Percentiles rank a stretch among this genome's conserved stretches.
phyloP scores from a whole-genome alignment of 1,284 basidiomycete genomes.

The Pascua guehoae region DNA sequence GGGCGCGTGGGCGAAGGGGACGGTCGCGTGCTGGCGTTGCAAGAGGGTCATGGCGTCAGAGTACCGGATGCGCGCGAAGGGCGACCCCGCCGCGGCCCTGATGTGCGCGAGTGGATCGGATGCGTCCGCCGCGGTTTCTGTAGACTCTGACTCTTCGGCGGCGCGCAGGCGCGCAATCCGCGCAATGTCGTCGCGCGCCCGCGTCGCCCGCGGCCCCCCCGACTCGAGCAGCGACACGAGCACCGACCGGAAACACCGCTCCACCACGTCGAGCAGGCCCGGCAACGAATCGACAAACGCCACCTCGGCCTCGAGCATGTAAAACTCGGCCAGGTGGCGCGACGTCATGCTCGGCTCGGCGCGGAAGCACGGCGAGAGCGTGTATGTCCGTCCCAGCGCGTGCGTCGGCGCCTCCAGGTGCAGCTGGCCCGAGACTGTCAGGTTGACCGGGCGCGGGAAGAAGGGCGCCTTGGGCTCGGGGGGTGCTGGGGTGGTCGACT shows the following conservation, averaged over 20 bases:
- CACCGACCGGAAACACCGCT: constrained; percentile 53
- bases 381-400: constrained; percentile 78
- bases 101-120: constrained; percentile 24
- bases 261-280: constrained; percentile 71
- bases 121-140: background rate
- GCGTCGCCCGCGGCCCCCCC: constrained; percentile 12
- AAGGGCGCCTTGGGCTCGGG: constrained; percentile 25
- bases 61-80: constrained; percentile 67
- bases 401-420: constrained; percentile 86
- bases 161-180: constrained; percentile 1
- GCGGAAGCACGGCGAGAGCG: constrained; percentile 85
- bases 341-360: constrained; percentile 84
- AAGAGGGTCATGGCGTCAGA: constrained; percentile 68
- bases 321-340: constrained; percentile 95
- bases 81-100: constrained; percentile 18
- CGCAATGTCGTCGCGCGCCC: constrained; percentile 28
- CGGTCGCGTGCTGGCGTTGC: constrained; percentile 45
- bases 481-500: constrained; percentile 5
- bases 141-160: background rate
- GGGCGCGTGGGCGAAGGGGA: constrained; percentile 58
- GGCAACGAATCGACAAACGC: no score
- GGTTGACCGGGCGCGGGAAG: constrained; percentile 60
- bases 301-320: constrained; percentile 97
- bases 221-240: constrained; percentile 23
- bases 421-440: constrained; percentile 92